Percentiles rank a stretch among this genome's conserved stretches.
Evolutionary conservation across 75 land plant genomes (phyloP).

Genomic region (Ceratopteris richardii): DNA sequence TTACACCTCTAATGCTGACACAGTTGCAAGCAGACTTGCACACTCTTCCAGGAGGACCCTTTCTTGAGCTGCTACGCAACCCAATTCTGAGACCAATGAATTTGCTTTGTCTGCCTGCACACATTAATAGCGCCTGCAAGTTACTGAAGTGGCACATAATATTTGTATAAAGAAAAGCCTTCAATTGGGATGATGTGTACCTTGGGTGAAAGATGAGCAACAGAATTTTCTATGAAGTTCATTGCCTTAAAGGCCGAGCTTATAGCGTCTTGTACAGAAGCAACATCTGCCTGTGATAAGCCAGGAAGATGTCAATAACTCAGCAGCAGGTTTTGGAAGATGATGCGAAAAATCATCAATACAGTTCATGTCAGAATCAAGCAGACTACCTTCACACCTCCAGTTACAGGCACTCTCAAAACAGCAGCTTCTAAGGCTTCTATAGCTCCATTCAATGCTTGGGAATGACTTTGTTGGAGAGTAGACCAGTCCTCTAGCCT

Average conservation of each 20-base stretch:
- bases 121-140: not conserved
- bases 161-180: no score
- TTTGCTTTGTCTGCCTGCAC: constrained; percentile 37
- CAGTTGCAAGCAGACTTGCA: constrained; percentile 38
- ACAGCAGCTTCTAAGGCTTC: constrained; percentile 55
- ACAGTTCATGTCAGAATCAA: no score
- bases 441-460: constrained; percentile 45
- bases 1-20: constrained; percentile 37
- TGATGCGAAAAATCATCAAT: not conserved
- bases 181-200: no score
- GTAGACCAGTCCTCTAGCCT: constrained; percentile 58
- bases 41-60: constrained; percentile 42
- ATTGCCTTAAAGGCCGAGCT: constrained; percentile 29
- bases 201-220: constrained; percentile 16
- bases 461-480: constrained; percentile 50
- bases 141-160: no score
- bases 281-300: constrained; percentile 36
- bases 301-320: not conserved
- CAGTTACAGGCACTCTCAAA: constrained; percentile 52
- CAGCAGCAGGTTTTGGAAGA: not conserved
- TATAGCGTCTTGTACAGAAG: constrained; percentile 23
- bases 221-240: constrained; percentile 25
- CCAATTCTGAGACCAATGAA: constrained; percentile 29
- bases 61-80: constrained; percentile 42
- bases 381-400: constrained; percentile 63